Evolutionary conservation across 176 grass and related monocot species (phyloP).

Genomic region (Oryza brachyantha): DNA sequence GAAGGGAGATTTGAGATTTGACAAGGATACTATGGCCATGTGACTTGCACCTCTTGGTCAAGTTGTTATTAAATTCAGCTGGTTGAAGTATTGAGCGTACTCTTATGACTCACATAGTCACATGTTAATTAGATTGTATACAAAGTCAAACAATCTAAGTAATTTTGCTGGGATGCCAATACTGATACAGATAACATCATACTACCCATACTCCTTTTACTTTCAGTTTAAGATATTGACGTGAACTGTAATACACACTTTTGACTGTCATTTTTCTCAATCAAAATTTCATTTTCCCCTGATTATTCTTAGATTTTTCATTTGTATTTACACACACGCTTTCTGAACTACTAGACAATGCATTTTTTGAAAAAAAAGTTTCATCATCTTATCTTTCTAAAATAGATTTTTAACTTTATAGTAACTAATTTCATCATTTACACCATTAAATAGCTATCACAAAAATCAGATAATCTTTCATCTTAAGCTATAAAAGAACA

Average conservation of each 20-base stretch:
- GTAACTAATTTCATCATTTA: too few relatives aligned
- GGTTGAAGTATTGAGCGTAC: not conserved
- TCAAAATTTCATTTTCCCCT: not conserved
- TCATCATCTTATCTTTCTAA: too few relatives aligned
- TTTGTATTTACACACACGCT: too few relatives aligned
- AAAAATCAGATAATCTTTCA: too few relatives aligned
- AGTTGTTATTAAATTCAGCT: conserved; percentile 1
- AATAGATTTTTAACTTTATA: too few relatives aligned
- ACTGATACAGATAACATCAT: conserved; percentile 1
- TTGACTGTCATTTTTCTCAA: not conserved
- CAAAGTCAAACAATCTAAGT: not conserved
- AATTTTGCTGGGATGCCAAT: not conserved
- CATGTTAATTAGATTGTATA: conserved; percentile 1
- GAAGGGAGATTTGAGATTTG: not conserved
- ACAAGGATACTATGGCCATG: not conserved
- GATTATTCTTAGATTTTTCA: too few relatives aligned
- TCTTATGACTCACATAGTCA: not conserved
- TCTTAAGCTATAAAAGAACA: too few relatives aligned
- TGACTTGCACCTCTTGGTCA: not conserved
- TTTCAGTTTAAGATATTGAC: not conserved
- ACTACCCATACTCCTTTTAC: not conserved
- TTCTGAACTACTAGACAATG: too few relatives aligned
- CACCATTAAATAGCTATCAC: too few relatives aligned
- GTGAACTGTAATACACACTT: not conserved
- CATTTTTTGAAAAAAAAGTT: too few relatives aligned